These are phyloP conservation scores for Yamadazyma taylorii DNA, from an alignment of 1,139 yeast species.

Conservation along the genomic window DNA sequence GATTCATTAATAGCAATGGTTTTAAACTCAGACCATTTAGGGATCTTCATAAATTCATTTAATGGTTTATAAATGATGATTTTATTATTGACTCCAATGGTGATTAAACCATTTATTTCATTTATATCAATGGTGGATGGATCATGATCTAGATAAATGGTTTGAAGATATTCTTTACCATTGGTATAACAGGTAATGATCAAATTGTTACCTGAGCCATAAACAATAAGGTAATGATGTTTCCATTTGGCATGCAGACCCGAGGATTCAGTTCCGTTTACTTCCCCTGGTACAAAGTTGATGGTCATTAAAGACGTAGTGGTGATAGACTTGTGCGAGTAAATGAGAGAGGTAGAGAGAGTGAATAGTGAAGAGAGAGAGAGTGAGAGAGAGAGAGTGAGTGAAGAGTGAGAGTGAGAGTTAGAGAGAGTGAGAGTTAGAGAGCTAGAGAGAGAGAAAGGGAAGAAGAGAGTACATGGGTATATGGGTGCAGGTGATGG, in stretches of 20 bases:
- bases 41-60: conserved; percentile 42
- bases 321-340: neutral
- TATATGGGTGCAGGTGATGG: too few relatives aligned
- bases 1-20: conserved; percentile 23
- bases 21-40: conserved; percentile 48
- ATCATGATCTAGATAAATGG: conserved; percentile 69
- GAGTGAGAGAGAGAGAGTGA: too few relatives aligned
- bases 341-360: too few relatives aligned
- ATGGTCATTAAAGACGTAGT: conserved; percentile 47
- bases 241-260: conserved; percentile 71
- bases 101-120: conserved; percentile 54
- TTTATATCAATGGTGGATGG: conserved; percentile 68
- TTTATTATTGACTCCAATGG: conserved; percentile 39
- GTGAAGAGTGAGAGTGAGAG: too few relatives aligned
- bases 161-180: conserved; percentile 53
- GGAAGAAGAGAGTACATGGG: too few relatives aligned
- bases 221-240: conserved; percentile 61
- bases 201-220: conserved; percentile 87
- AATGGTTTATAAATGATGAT: conserved; percentile 44
- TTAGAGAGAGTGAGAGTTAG: too few relatives aligned
- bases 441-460: too few relatives aligned
- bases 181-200: conserved; percentile 30
- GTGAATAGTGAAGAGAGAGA: too few relatives aligned
- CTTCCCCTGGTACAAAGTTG: conserved; percentile 83
- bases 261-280: conserved; percentile 56